Evolutionary conservation across 768 basidiomycete species (phyloP).

Genomic region (Trichaptum fuscoviolaceum): DNA sequence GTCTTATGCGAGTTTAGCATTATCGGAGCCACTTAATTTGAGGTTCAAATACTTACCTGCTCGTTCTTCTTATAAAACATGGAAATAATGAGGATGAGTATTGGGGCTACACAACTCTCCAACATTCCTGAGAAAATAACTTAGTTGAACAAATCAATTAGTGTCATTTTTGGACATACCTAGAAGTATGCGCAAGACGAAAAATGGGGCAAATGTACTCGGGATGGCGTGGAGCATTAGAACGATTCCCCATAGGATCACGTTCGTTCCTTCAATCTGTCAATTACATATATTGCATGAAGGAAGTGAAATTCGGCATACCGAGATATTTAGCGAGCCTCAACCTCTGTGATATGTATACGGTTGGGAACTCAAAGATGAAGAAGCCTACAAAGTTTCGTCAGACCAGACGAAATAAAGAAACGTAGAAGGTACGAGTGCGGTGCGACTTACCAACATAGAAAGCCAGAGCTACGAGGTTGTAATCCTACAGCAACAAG

Average conservation of each 20-base stretch:
- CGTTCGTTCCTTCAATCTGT: slow-evolving; percentile 30
- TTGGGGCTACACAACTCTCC: slow-evolving; percentile 61
- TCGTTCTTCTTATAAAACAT: slow-evolving; percentile 71
- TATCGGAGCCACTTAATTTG: background rate
- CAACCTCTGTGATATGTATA: slow-evolving; percentile 58
- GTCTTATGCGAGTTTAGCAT: slow-evolving; percentile 30
- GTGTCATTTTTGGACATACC: slow-evolving; percentile 26
- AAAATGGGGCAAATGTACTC: slow-evolving; percentile 55
- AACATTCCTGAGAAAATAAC: slow-evolving; percentile 45
- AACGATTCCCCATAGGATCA: slow-evolving; percentile 53
- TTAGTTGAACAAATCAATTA: slow-evolving; percentile 9
- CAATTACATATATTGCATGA: background rate
- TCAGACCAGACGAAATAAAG: background rate
- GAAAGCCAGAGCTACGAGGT: slow-evolving; percentile 58
- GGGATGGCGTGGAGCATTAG: slow-evolving; percentile 57
- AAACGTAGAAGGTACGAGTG: slow-evolving; percentile 11
- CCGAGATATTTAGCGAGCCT: slow-evolving; percentile 59
- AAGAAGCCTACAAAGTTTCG: slow-evolving; percentile 39
- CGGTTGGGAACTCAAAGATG: slow-evolving; percentile 60
- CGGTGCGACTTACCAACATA: slow-evolving; percentile 47
- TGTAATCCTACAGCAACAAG: slow-evolving; percentile 42
- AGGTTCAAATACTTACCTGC: slow-evolving; percentile 31
- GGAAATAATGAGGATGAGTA: slow-evolving; percentile 54
- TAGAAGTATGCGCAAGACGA: slow-evolving; percentile 56
- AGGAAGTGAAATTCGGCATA: slow-evolving; percentile 18